Conservation (phyloP, 306 rosid species). For the Quercus berberidifolia region DNA sequence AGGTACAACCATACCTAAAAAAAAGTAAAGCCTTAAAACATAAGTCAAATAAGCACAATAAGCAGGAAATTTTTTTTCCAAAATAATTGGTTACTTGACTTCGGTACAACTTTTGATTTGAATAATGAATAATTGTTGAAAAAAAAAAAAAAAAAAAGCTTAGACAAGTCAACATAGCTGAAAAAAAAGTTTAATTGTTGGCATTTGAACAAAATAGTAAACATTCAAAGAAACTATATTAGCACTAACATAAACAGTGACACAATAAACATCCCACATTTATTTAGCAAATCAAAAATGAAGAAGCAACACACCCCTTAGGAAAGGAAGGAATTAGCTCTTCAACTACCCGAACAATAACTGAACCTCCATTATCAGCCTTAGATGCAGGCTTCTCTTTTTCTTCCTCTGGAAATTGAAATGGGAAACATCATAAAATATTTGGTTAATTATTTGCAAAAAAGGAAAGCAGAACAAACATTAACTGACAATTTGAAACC, state of each 20-base stretch:
- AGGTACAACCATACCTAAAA: too few species aligned
- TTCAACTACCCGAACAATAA: conserved; percentile 38
- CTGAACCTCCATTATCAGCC: conserved; percentile 18
- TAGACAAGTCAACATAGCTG: too few species aligned
- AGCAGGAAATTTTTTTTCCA: too few species aligned
- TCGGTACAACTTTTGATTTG: too few species aligned
- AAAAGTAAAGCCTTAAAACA: too few species aligned
- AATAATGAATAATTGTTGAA: too few species aligned
- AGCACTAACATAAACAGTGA: not conserved
- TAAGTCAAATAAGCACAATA: too few species aligned
- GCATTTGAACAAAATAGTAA: not conserved
- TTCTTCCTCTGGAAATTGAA: conserved; percentile 25
- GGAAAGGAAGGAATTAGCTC: conserved; percentile 55
- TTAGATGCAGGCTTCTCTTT: conserved; percentile 21
- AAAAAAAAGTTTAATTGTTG: not conserved
- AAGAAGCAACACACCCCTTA: conserved; percentile 49
- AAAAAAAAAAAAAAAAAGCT: too few species aligned
- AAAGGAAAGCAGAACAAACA: not conserved
- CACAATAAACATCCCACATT: not conserved
- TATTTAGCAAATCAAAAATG: not conserved
- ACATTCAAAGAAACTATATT: not conserved
- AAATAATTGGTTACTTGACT: not conserved
- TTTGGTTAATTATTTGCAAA: not conserved
- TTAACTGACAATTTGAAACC: not conserved
- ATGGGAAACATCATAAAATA: not conserved